Conservation (phyloP, 208 protist species). For the Endotrypanum monterogeii region DNA sequence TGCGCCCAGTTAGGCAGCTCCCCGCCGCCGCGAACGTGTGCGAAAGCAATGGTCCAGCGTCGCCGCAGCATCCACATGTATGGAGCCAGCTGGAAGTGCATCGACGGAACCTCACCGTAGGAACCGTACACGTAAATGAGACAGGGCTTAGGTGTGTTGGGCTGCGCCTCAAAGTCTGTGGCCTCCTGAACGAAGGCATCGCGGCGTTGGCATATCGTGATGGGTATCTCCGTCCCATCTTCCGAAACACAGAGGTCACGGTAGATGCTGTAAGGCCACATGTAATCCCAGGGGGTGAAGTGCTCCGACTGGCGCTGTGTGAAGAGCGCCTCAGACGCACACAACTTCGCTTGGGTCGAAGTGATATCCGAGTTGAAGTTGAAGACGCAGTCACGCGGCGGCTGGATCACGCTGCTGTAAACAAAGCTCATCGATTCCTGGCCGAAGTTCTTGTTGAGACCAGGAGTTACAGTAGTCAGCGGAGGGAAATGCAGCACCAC, state of each 20-base stretch:
- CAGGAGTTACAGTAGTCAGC: slow-evolving; percentile 71
- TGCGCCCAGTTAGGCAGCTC: slow-evolving; percentile 89
- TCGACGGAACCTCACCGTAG: slow-evolving; percentile 90
- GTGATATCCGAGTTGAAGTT: slow-evolving; percentile 85
- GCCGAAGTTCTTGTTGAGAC: slow-evolving; percentile 90
- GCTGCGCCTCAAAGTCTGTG: slow-evolving; percentile 87
- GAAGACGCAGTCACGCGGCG: slow-evolving; percentile 83
- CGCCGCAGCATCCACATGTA: slow-evolving; percentile 94
- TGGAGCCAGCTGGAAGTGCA: slow-evolving; percentile 93
- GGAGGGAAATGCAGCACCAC: slow-evolving; percentile 89
- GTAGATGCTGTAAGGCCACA: slow-evolving; percentile 93
- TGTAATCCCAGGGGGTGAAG: slow-evolving; percentile 93
- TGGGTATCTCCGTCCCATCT: slow-evolving; percentile 87
- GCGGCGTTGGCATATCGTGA: slow-evolving; percentile 88
- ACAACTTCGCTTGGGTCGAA: slow-evolving; percentile 55
- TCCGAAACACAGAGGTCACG: slow-evolving; percentile 83
- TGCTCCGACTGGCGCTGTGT: slow-evolving; percentile 91
- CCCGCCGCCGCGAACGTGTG: slow-evolving; percentile 93
- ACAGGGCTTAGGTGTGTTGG: slow-evolving; percentile 88
- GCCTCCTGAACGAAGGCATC: slow-evolving; percentile 90
- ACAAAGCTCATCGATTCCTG: slow-evolving; percentile 90
- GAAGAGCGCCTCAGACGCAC: slow-evolving; percentile 79
- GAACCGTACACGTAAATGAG: slow-evolving; percentile 92
- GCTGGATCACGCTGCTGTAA: slow-evolving; percentile 87
- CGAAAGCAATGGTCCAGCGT: slow-evolving; percentile 90